Percentiles rank a stretch among this genome's conserved stretches.
Conservation (phyloP, 768 basidiomycete species). For the Amanita rimosa region DNA sequence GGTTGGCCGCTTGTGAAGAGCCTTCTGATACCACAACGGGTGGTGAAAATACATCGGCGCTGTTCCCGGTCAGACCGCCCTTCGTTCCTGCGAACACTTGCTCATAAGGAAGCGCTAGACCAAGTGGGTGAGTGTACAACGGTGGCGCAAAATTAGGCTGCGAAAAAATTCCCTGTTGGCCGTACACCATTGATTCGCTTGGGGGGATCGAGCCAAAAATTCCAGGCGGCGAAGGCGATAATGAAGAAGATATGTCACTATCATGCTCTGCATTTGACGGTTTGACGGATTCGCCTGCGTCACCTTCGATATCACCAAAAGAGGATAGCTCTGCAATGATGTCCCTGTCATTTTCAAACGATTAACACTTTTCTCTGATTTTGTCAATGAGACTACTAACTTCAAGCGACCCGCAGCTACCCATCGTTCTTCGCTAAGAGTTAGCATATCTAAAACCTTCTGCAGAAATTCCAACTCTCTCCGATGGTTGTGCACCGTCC, state of each 20-base stretch:
- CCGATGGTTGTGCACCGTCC: slow-evolving; percentile 31
- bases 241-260: neutral
- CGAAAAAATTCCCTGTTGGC: neutral
- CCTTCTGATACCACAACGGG: neutral
- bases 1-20: neutral
- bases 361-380: neutral
- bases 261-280: neutral
- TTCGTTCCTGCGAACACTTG: slow-evolving; percentile 23
- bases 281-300: neutral
- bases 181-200: neutral
- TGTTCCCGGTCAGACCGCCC: neutral
- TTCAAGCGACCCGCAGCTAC: slow-evolving; percentile 27
- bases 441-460: slow-evolving; percentile 44
- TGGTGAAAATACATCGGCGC: neutral
- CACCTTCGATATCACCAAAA: slow-evolving; percentile 17
- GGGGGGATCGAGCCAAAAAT: neutral
- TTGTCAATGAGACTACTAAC: slow-evolving; percentile 14
- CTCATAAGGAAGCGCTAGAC: slow-evolving; percentile 37
- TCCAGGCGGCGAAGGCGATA: neutral
- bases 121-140: slow-evolving; percentile 46
- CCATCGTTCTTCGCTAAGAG: slow-evolving; percentile 28
- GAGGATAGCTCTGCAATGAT: slow-evolving; percentile 25
- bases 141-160: slow-evolving; percentile 29
- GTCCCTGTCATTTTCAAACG: slow-evolving; percentile 16
- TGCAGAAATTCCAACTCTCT: slow-evolving; percentile 51